These are phyloP conservation scores for Pezicula neosporulosa DNA, from an alignment of 2,329 filamentous ascomycete species.

Conservation along the genomic window DNA sequence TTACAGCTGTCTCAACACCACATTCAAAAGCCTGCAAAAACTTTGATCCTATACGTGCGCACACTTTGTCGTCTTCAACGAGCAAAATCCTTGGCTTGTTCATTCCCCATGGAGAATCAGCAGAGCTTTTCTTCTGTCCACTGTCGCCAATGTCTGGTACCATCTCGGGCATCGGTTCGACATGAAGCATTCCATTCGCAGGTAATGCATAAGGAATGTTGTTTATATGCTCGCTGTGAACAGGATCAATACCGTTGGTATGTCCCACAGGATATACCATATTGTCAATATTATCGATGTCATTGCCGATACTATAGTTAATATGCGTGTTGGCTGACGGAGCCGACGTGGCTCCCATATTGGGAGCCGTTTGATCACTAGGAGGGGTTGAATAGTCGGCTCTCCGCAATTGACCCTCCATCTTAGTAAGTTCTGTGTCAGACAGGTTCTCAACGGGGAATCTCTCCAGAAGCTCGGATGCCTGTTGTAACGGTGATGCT, in stretches of 20 bases:
- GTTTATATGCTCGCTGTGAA: constrained; percentile 90
- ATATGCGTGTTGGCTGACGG: constrained; percentile 41
- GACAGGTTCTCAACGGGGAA: constrained; percentile 63
- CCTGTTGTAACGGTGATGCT: constrained; percentile 65
- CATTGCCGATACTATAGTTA: constrained; percentile 40
- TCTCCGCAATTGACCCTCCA: constrained; percentile 34
- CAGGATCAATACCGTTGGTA: constrained; percentile 89
- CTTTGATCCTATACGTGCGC: constrained; percentile 64
- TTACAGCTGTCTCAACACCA: constrained; percentile 63
- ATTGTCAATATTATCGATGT: constrained; percentile 65
- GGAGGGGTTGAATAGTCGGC: constrained; percentile 28
- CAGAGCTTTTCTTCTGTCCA: constrained; percentile 29
- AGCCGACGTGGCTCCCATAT: constrained; percentile 38
- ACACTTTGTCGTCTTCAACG: constrained; percentile 77
- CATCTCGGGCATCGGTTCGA: constrained; percentile 42
- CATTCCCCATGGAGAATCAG: constrained; percentile 51
- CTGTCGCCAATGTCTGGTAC: constrained; percentile 41
- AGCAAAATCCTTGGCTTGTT: constrained; percentile 78
- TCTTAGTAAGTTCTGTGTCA: constrained; percentile 62
- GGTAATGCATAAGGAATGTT: constrained; percentile 86
- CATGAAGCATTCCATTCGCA: constrained; percentile 50
- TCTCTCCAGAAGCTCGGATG: constrained; percentile 61
- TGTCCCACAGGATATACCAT: constrained; percentile 90
- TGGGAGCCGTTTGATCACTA: constrained; percentile 20
- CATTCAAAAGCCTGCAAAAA: constrained; percentile 64